Conservation (phyloP, 129 eudicot genomes). For the Tanacetum coccineum region DNA sequence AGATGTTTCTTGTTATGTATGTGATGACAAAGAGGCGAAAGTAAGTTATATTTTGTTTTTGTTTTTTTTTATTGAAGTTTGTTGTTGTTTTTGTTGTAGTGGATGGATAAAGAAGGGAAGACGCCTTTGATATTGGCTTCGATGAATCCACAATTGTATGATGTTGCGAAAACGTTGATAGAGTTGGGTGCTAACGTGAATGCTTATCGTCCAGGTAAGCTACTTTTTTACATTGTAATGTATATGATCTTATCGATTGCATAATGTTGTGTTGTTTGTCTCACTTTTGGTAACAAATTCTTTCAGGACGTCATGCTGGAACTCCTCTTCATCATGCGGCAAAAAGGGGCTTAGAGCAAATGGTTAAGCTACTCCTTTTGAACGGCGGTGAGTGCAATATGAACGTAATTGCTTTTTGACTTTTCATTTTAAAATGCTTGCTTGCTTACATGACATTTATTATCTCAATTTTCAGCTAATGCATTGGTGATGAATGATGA, state of each 20-base stretch:
- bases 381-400: slow-evolving; percentile 56
- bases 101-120: slow-evolving; percentile 81
- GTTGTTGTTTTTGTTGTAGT: slow-evolving; percentile 41
- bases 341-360: slow-evolving; percentile 76
- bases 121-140: slow-evolving; percentile 77
- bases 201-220: slow-evolving; percentile 70
- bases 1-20: too few species aligned
- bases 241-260: not conserved
- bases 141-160: slow-evolving; percentile 52
- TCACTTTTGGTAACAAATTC: not conserved
- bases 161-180: slow-evolving; percentile 72
- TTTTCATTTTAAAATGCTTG: not conserved
- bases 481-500: slow-evolving; percentile 77
- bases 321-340: slow-evolving; percentile 97
- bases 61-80: not conserved
- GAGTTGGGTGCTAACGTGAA: slow-evolving; percentile 91
- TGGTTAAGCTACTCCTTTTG: slow-evolving; percentile 70
- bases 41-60: not conserved
- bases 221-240: not conserved
- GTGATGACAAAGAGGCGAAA: too few species aligned
- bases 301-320: slow-evolving; percentile 77
- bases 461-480: slow-evolving; percentile 57
- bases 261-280: not conserved
- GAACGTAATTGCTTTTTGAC: not conserved
- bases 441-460: not conserved